Conservation (phyloP, 169 alveolate species). For the Theileria equi region DNA sequence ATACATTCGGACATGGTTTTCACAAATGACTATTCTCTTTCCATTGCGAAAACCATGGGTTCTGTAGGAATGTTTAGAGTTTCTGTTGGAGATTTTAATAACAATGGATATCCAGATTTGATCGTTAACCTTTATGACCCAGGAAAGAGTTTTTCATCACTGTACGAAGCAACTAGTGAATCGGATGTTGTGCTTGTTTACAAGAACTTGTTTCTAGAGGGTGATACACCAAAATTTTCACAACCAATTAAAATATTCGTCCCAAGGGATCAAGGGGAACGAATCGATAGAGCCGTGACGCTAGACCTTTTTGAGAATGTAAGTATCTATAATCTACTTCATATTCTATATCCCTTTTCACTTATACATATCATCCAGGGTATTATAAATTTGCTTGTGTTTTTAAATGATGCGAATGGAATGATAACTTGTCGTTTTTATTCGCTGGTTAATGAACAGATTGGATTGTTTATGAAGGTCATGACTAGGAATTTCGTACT, state of each 20-base stretch:
- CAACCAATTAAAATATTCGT: slow-evolving; percentile 5
- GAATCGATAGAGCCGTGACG: too few species aligned
- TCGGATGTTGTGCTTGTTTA: slow-evolving; percentile 24
- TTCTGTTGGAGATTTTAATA: slow-evolving; percentile 67
- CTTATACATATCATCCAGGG: too few species aligned
- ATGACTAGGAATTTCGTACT: slow-evolving; percentile 30
- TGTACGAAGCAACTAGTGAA: background rate
- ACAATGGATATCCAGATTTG: slow-evolving; percentile 72
- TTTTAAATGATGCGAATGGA: background rate
- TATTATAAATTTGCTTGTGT: slow-evolving; percentile 8
- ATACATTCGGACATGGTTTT: slow-evolving; percentile 68
- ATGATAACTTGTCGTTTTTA: slow-evolving; percentile 4
- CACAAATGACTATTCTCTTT: background rate
- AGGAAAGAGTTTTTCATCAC: background rate
- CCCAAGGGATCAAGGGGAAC: too few species aligned
- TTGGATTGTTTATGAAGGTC: slow-evolving; percentile 58
- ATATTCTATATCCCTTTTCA: too few species aligned
- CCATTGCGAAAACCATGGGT: background rate
- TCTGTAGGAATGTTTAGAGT: background rate
- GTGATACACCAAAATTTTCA: background rate
- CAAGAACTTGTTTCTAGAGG: slow-evolving; percentile 8
- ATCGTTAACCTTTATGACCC: slow-evolving; percentile 1
- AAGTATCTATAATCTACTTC: too few species aligned
- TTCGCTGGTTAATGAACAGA: slow-evolving; percentile 18
- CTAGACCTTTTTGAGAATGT: too few species aligned